Conservation (phyloP, 2,329 filamentous ascomycete genomes). For the Cordyceps fumosorosea region DNA sequence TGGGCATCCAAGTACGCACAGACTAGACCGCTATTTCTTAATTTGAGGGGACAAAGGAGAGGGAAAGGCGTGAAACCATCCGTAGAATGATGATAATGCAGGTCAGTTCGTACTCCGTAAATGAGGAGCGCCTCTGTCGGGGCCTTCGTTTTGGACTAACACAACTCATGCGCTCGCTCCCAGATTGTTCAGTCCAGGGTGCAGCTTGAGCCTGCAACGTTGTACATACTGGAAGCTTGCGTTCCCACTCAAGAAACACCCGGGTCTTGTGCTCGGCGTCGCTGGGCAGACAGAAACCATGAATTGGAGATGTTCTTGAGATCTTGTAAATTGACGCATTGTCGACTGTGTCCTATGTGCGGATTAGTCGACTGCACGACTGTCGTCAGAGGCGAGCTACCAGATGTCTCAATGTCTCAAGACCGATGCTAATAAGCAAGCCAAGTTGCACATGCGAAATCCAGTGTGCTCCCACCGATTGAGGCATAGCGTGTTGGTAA, state of each 20-base stretch:
- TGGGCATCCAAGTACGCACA: background rate
- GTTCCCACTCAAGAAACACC: background rate
- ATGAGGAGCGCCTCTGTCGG: background rate
- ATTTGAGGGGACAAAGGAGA: background rate
- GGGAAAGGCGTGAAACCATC: too few species aligned
- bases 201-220: background rate
- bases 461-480: background rate
- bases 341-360: too few species aligned
- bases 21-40: background rate
- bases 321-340: too few species aligned
- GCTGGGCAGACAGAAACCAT: background rate
- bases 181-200: background rate
- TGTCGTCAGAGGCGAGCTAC: too few species aligned
- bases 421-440: background rate
- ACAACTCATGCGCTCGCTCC: background rate
- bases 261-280: background rate
- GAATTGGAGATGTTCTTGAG: background rate
- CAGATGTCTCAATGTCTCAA: background rate
- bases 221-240: background rate
- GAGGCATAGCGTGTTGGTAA: background rate
- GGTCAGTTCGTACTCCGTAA: too few species aligned
- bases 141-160: background rate
- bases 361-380: too few species aligned
- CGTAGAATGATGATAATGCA: too few species aligned
- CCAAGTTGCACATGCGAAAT: background rate